A percentile compares a stretch with the other conserved stretches of the same genome.
These are phyloP conservation scores for Kazachstania taianensis DNA, from an alignment of 805 yeast genomes.

Conservation along the genomic window DNA sequence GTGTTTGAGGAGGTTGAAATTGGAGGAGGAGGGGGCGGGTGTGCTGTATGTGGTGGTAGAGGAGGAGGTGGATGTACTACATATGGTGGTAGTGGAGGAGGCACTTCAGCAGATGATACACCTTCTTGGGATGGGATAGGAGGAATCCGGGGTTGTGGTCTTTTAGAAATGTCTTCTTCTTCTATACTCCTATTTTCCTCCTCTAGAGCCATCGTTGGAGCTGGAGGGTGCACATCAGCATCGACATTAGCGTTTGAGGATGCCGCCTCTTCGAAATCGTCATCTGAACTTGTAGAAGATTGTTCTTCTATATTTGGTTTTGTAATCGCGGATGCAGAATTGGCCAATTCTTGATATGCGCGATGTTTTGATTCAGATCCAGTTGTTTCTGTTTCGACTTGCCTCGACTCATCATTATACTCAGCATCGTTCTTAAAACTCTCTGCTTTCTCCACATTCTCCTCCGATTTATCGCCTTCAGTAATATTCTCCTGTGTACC, in stretches of 20 bases:
- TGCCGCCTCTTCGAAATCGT: neutral
- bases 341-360: no score
- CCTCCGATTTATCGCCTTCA: conserved; percentile 7
- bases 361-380: no score
- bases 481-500: conserved; percentile 1
- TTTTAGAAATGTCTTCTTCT: conserved; percentile 1
- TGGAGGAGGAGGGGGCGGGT: conserved; percentile 2
- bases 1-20: no score
- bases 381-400: neutral
- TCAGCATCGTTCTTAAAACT: no score
- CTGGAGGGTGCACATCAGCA: conserved; percentile 3
- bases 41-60: conserved; percentile 15
- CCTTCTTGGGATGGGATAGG: conserved; percentile 1
- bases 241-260: conserved; percentile 6
- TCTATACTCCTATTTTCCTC: neutral
- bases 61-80: conserved; percentile 11
- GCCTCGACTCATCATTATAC: neutral
- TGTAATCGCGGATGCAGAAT: neutral
- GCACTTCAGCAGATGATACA: neutral
- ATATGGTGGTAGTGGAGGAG: conserved; percentile 5
- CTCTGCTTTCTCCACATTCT: conserved; percentile 1
- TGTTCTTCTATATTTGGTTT: neutral
- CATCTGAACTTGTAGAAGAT: neutral
- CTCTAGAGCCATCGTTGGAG: neutral
- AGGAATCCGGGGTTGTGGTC: conserved; percentile 1